phyloP scores from a whole-genome alignment of 2,329 filamentous ascomycete genomes.

The Fusarium xylarioides region DNA sequence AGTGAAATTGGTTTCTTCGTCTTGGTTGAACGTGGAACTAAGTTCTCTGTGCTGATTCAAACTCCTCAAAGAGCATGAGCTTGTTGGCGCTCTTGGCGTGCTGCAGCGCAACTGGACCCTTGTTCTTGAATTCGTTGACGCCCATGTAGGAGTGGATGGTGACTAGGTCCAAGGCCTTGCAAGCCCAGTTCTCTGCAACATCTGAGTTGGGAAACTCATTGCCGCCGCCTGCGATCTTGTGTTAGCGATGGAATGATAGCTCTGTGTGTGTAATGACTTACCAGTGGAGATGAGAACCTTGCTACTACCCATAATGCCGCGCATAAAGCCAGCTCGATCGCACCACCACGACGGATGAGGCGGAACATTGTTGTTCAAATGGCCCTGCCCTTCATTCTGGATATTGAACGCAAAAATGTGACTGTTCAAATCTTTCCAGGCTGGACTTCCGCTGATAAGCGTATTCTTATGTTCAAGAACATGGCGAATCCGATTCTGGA shows the following conservation, averaged over 20 bases:
- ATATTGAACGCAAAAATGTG: not conserved
- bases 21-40: too few species aligned
- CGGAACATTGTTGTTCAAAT: not conserved
- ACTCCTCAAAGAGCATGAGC: not conserved
- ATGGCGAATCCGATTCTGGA: not conserved
- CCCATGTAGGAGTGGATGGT: not conserved
- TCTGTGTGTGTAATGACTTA: not conserved
- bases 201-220: not conserved
- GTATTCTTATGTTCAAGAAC: not conserved
- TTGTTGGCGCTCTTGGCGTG: not conserved
- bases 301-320: not conserved
- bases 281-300: not conserved
- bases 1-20: not conserved
- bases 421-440: not conserved
- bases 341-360: not conserved
- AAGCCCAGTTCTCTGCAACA: not conserved
- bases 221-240: fast-evolving
- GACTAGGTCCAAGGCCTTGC: not conserved
- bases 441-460: not conserved
- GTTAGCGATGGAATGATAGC: not conserved
- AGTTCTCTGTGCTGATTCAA: too few species aligned
- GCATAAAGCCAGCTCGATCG: not conserved
- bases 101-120: not conserved
- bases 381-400: not conserved
- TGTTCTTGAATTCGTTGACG: not conserved